Evolutionary conservation across 257 asterid species (phyloP).

Genomic region (Capsicum baccatum): DNA sequence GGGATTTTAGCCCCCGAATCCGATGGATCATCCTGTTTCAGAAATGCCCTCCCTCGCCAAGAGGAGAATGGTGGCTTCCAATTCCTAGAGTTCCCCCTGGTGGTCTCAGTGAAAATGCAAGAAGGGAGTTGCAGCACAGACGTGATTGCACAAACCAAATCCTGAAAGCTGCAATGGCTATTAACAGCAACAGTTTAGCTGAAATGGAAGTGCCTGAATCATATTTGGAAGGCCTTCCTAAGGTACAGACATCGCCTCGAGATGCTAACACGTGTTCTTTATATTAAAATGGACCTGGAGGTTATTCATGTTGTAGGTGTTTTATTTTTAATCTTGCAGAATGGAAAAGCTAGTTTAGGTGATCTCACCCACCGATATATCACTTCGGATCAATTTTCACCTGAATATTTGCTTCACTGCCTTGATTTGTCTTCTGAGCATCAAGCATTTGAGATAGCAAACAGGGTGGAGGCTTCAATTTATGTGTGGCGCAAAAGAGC

Average conservation of each 20-base stretch:
- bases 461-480: slow-evolving; percentile 70
- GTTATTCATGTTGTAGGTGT: not conserved
- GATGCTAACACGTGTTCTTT: not conserved
- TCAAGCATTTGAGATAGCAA: slow-evolving; percentile 76
- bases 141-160: slow-evolving; percentile 83
- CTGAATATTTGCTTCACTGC: slow-evolving; percentile 77
- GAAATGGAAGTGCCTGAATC: slow-evolving; percentile 79
- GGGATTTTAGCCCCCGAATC: slow-evolving; percentile 57
- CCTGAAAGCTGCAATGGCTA: slow-evolving; percentile 88
- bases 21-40: slow-evolving; percentile 61
- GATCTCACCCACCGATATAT: slow-evolving; percentile 69
- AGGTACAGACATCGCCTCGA: slow-evolving; percentile 44
- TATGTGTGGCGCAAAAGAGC: slow-evolving; percentile 60
- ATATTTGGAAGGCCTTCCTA: slow-evolving; percentile 73
- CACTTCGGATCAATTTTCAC: slow-evolving; percentile 64
- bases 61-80: slow-evolving; percentile 93
- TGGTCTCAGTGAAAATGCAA: slow-evolving; percentile 66
- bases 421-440: slow-evolving; percentile 79
- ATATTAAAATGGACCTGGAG: not conserved
- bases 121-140: slow-evolving; percentile 63
- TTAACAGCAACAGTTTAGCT: slow-evolving; percentile 65
- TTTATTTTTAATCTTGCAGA: slow-evolving; percentile 46
- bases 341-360: slow-evolving; percentile 69
- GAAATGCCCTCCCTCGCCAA: slow-evolving; percentile 60
- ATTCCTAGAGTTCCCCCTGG: slow-evolving; percentile 74